Evolutionary conservation across 176 grass and related monocot genomes (phyloP).

Genomic region (Zizania latifolia): DNA sequence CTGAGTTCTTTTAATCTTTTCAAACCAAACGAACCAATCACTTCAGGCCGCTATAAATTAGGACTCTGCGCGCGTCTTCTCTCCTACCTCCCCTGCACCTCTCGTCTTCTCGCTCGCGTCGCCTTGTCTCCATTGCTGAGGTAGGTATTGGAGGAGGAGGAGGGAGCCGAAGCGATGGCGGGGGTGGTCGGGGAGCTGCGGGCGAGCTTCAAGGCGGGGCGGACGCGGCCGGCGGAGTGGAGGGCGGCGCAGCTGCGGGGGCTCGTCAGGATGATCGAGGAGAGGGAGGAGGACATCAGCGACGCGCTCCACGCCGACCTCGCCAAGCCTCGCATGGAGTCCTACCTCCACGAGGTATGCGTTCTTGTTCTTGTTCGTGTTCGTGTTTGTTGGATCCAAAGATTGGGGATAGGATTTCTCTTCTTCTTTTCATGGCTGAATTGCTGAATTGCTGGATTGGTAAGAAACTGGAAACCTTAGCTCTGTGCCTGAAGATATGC

Average conservation of each 20-base stretch:
- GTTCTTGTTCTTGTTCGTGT: too few relatives aligned
- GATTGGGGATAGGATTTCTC: too few relatives aligned
- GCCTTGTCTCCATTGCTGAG: neutral
- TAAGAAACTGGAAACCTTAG: neutral
- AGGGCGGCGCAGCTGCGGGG: slow-evolving; percentile 52
- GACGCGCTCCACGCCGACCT: slow-evolving; percentile 66
- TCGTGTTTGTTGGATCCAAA: too few relatives aligned
- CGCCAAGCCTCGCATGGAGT: slow-evolving; percentile 72
- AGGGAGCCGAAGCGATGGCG: neutral
- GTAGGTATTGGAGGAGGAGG: neutral
- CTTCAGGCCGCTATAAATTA: too few relatives aligned
- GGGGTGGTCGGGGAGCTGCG: slow-evolving; percentile 38
- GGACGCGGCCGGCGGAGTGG: slow-evolving; percentile 69
- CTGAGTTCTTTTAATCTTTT: neutral
- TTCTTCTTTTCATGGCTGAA: neutral
- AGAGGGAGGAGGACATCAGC: slow-evolving; percentile 68
- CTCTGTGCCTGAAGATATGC: neutral
- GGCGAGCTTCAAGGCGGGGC: slow-evolving; percentile 44
- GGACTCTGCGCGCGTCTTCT: neutral
- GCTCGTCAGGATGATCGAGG: slow-evolving; percentile 51
- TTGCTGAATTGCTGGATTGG: neutral
- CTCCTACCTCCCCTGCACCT: too few relatives aligned
- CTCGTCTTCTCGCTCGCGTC: too few relatives aligned
- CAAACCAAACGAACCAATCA: slow-evolving; percentile 26
- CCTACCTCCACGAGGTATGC: slow-evolving; percentile 69